Evolutionary conservation across 805 yeast species (phyloP).

Genomic region (Starmerella floricola): DNA sequence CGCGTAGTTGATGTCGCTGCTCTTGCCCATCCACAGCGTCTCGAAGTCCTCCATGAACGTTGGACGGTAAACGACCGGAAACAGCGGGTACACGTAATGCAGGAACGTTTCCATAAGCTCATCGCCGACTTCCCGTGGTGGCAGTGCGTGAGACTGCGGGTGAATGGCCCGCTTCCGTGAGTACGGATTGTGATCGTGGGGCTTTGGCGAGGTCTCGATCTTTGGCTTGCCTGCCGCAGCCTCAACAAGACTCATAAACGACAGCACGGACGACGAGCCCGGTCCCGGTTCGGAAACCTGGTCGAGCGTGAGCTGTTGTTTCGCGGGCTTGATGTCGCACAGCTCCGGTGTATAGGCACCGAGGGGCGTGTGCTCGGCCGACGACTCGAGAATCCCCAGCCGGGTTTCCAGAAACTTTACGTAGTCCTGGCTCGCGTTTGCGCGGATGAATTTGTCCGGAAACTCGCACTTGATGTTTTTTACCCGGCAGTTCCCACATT

Average conservation of each 20-base stretch:
- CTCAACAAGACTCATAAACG: background rate
- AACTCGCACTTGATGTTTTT: background rate
- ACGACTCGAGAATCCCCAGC: background rate
- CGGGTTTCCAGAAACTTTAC: background rate
- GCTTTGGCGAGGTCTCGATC: background rate
- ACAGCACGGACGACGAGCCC: background rate
- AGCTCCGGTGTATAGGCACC: background rate
- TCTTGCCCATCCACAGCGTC: background rate
- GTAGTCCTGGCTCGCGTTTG: conserved; percentile 1
- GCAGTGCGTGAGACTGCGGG: background rate
- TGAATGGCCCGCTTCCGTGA: background rate
- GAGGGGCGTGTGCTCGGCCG: background rate
- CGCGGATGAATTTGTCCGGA: background rate
- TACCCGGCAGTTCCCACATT: background rate
- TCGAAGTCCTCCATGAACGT: background rate
- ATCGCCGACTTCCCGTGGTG: background rate
- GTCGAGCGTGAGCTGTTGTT: background rate
- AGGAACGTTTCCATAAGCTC: background rate
- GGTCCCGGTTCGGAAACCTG: too few relatives aligned
- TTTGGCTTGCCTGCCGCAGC: background rate
- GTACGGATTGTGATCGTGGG: background rate
- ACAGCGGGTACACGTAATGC: background rate
- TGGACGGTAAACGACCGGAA: background rate
- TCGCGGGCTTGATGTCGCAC: too few relatives aligned
- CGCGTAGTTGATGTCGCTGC: background rate